Base-by-base conservation (phyloP, 345 rosid species). In the Citrus sinensis region DNA sequence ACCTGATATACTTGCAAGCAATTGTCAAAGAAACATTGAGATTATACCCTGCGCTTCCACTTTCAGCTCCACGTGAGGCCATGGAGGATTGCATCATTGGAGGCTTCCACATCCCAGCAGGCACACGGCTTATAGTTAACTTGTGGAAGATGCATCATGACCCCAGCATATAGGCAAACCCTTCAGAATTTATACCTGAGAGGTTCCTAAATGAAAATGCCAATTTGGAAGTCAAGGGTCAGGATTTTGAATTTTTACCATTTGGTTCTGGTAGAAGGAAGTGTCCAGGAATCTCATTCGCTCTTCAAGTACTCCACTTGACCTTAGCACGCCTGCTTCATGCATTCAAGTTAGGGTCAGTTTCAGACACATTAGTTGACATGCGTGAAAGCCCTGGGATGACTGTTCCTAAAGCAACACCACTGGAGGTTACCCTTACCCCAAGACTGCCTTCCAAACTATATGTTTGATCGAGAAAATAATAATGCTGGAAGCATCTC, bases 11-110 rank as follows among this genome's bases (percentile, higher is more conserved):
- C 74, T 65, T 89, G 16, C 75, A 84, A 65, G 89, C 91, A 16
- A 75, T 88, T 10, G 73, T 85, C 11, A 88, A 88, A 80, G 91
- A 88, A 76, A 80, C 89, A 46, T n/a, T 85, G 67, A 77, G 87
- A n/a, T 62, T 86, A 62, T 78, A 82, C 59, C 84, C 88, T 59
- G 72, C 89, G 0, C 76, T 46, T 0, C 83, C 89, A 24, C 63
- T 87, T 17, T 74, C 80, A 5, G 83, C 70, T 54, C 83, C 81
- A 13, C 80, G 85, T 6, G 49, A 64, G 51, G 82, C 37, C 37
- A 66, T 75, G 68, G 84, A 87, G 61, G 88, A 82, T 71, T 85
- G 85, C 19, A 72, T 76, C 22, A 37, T 85, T 5, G 73, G 70
- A 16, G 81, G 77, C 14, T 85, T 37, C 63, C 82, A 83, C 55